Evolutionary conservation across 2,329 filamentous ascomycete genomes (phyloP).

Genomic region (Scolecobasidium constrictum): DNA sequence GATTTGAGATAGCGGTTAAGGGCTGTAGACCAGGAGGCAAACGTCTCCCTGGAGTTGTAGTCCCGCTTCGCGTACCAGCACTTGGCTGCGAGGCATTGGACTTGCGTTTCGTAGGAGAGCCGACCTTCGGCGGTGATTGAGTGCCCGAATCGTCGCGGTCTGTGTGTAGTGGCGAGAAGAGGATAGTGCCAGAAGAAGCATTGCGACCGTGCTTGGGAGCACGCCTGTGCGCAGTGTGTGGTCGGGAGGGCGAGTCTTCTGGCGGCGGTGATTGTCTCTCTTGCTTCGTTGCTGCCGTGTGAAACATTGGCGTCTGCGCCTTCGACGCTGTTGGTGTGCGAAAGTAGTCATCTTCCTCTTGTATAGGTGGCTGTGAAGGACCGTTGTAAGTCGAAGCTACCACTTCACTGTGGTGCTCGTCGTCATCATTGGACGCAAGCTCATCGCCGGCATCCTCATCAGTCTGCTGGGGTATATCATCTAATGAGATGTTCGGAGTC

Average conservation of each 20-base stretch:
- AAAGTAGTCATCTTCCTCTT: constrained; percentile 25
- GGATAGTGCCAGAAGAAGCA: constrained; percentile 69
- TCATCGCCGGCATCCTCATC: constrained; percentile 88
- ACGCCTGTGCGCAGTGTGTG: background rate
- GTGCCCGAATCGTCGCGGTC: constrained; percentile 25
- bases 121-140: constrained; percentile 25
- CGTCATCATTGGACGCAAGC: constrained; percentile 69
- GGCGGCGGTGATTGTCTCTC: background rate
- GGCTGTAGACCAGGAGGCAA: background rate
- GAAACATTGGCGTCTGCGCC: constrained; percentile 17
- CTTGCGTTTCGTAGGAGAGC: constrained; percentile 14
- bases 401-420: constrained; percentile 33
- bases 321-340: constrained; percentile 20
- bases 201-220: constrained; percentile 55
- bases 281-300: constrained; percentile 3
- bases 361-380: background rate
- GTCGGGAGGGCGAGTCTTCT: constrained; percentile 1
- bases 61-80: constrained; percentile 31
- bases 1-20: background rate
- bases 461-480: constrained; percentile 48
- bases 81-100: constrained; percentile 15
- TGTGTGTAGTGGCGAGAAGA: constrained; percentile 61
- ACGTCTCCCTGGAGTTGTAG: constrained; percentile 19
- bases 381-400: constrained; percentile 1
- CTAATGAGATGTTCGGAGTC: constrained; percentile 15